phyloP scores from a whole-genome alignment of 129 eudicot species.

The Helichrysum umbraculigerum region DNA sequence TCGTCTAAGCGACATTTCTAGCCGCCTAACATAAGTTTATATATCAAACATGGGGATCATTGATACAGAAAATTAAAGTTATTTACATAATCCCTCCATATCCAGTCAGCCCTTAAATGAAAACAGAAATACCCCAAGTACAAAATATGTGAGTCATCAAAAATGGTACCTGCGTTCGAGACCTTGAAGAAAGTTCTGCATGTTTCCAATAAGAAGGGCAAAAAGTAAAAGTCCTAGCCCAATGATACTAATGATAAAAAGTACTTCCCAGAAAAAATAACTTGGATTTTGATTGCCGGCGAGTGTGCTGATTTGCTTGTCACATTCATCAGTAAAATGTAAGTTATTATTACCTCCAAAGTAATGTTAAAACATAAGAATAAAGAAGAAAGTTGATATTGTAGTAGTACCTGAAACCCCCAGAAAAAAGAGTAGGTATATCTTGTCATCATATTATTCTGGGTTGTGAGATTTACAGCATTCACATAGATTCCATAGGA shows the following conservation, averaged over 20 bases:
- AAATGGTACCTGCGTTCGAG: constrained; percentile 64
- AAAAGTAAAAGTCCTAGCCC: constrained; percentile 85
- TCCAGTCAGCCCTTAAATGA: no score
- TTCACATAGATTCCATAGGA: constrained; percentile 63
- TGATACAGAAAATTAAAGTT: no score
- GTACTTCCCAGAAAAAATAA: constrained; percentile 76
- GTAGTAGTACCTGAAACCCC: constrained; percentile 86
- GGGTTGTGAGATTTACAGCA: constrained; percentile 63
- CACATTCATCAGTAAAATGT: constrained; percentile 20
- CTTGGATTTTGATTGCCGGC: constrained; percentile 89
- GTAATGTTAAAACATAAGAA: not conserved
- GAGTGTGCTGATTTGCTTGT: constrained; percentile 85
- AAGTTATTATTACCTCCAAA: not conserved
- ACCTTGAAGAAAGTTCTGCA: constrained; percentile 92
- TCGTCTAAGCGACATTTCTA: constrained; percentile 82
- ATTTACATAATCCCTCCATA: not conserved
- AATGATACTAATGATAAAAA: constrained; percentile 70
- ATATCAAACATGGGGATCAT: not conserved
- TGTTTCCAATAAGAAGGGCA: constrained; percentile 87
- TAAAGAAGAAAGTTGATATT: not conserved
- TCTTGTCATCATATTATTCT: constrained; percentile 47
- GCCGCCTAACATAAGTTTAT: constrained; percentile 46
- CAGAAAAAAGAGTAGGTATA: constrained; percentile 80
- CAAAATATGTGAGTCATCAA: not conserved
- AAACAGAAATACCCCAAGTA: no score